Percentiles rank a stretch among this genome's conserved stretches.
These are phyloP conservation scores for Saksenaea oblongispora DNA, from an alignment of 371 early-diverging fungal genomes.

Conservation along the genomic window DNA sequence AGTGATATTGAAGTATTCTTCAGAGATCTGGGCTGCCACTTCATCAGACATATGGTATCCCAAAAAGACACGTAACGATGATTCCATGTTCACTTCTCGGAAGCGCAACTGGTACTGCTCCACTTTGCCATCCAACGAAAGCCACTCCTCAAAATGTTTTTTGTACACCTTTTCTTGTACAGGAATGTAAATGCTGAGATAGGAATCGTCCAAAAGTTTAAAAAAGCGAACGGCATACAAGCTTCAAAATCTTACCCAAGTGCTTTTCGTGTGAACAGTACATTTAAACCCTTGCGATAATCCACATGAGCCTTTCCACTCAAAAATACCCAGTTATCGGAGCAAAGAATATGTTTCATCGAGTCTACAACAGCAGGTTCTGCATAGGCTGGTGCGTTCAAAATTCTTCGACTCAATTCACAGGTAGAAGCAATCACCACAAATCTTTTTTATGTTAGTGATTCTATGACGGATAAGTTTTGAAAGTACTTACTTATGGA, in stretches of 20 bases:
- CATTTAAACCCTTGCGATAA: slow-evolving; percentile 51
- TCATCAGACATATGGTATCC: slow-evolving; percentile 51
- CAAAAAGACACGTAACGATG: slow-evolving; percentile 53
- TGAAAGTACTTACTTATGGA: slow-evolving; percentile 40
- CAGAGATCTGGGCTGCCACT: slow-evolving; percentile 44
- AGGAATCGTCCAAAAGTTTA: background rate
- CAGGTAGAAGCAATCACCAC: slow-evolving; percentile 57
- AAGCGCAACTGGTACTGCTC: slow-evolving; percentile 47
- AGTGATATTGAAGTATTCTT: slow-evolving; percentile 54
- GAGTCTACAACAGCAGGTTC: slow-evolving; percentile 52
- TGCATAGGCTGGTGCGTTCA: slow-evolving; percentile 48
- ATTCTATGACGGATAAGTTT: background rate
- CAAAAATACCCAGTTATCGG: slow-evolving; percentile 56
- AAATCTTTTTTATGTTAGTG: slow-evolving; percentile 30
- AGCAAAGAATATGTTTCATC: slow-evolving; percentile 50
- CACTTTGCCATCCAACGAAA: slow-evolving; percentile 35
- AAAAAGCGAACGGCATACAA: background rate
- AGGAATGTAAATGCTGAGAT: slow-evolving; percentile 45
- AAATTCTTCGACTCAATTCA: slow-evolving; percentile 51
- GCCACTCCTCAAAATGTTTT: slow-evolving; percentile 49
- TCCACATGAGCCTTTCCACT: slow-evolving; percentile 52
- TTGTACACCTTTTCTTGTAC: slow-evolving; percentile 49
- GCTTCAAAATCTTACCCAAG: slow-evolving; percentile 37
- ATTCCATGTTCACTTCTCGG: slow-evolving; percentile 57
- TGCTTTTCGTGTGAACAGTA: slow-evolving; percentile 50